Evolutionary conservation across 116 monocot species (phyloP).

Genomic region (Posidonia oceanica): DNA sequence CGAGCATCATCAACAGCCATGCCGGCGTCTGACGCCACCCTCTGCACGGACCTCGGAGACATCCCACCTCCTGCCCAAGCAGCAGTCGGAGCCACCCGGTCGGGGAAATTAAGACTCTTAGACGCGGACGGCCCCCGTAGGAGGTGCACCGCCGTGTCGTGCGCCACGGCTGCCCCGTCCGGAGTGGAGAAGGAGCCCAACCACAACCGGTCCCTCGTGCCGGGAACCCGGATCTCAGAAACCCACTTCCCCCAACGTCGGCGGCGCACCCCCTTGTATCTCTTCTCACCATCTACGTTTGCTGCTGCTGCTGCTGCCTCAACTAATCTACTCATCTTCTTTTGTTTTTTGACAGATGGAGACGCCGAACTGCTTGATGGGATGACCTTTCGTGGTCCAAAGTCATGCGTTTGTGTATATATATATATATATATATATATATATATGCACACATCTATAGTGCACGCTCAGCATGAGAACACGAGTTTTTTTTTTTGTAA

Average conservation of each 20-base stretch:
- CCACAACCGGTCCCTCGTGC: slow-evolving; percentile 46
- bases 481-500: too few relatives aligned
- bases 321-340: too few relatives aligned
- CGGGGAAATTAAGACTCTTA: slow-evolving; percentile 40
- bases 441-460: too few relatives aligned
- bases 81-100: slow-evolving; percentile 5
- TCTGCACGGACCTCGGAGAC: slow-evolving; percentile 59
- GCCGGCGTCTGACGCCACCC: slow-evolving; percentile 47
- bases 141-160: slow-evolving; percentile 55
- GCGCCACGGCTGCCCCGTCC: slow-evolving; percentile 77
- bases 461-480: too few relatives aligned
- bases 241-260: slow-evolving; percentile 81
- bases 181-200: slow-evolving; percentile 55
- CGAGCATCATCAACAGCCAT: slow-evolving; percentile 39
- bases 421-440: too few relatives aligned
- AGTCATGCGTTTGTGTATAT: too few relatives aligned
- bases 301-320: too few relatives aligned
- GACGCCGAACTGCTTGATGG: too few relatives aligned
- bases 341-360: too few relatives aligned
- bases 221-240: slow-evolving; percentile 71
- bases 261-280: slow-evolving; percentile 67
- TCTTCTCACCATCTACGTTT: slow-evolving; percentile 13
- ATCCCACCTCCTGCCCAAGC: slow-evolving; percentile 5
- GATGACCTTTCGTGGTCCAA: too few relatives aligned
- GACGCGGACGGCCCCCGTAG: slow-evolving; percentile 32